Conservation (phyloP, 805 yeast species). For the Metschnikowia lochheadii region DNA sequence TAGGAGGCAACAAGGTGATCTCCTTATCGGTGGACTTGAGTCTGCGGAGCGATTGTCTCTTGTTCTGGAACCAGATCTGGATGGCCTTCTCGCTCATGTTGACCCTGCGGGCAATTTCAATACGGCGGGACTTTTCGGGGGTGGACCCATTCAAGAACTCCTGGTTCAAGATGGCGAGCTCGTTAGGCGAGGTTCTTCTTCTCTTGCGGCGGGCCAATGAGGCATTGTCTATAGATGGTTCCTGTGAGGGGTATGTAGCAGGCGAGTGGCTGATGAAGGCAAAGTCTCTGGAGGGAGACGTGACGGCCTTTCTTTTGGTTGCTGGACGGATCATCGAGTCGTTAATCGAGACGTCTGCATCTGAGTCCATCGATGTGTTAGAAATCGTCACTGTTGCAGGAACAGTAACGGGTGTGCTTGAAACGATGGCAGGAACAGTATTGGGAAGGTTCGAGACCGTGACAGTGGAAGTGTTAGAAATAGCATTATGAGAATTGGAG, state of each 20-base stretch:
- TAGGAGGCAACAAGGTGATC: constrained; percentile 42
- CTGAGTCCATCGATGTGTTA: constrained; percentile 9
- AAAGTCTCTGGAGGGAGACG: constrained; percentile 33
- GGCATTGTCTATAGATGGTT: constrained; percentile 84
- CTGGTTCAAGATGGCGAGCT: constrained; percentile 71
- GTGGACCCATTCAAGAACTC: constrained; percentile 77
- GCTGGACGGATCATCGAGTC: constrained; percentile 13
- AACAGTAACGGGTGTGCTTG: too few relatives aligned
- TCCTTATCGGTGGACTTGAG: constrained; percentile 35
- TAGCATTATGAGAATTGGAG: too few relatives aligned
- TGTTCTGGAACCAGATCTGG: constrained; percentile 98
- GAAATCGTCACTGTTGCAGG: too few relatives aligned
- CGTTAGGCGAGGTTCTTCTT: constrained; percentile 89
- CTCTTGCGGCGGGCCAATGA: constrained; percentile 90
- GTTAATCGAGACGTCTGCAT: constrained; percentile 11
- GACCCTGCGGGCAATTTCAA: constrained; percentile 73
- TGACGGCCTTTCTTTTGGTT: constrained; percentile 24
- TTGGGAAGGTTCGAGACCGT: too few relatives aligned
- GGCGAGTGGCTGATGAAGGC: constrained; percentile 95
- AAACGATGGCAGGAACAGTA: too few relatives aligned
- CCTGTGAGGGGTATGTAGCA: constrained; percentile 77
- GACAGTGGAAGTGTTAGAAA: too few relatives aligned
- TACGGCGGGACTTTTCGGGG: constrained; percentile 74
- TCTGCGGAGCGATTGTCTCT: constrained; percentile 76
- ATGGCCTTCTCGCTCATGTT: constrained; percentile 97